Evolutionary conservation across 352 stramenopile genomes (phyloP), one percentile per base, ranked within the genome.

Genomic region (Phytophthora foliorum): DNA sequence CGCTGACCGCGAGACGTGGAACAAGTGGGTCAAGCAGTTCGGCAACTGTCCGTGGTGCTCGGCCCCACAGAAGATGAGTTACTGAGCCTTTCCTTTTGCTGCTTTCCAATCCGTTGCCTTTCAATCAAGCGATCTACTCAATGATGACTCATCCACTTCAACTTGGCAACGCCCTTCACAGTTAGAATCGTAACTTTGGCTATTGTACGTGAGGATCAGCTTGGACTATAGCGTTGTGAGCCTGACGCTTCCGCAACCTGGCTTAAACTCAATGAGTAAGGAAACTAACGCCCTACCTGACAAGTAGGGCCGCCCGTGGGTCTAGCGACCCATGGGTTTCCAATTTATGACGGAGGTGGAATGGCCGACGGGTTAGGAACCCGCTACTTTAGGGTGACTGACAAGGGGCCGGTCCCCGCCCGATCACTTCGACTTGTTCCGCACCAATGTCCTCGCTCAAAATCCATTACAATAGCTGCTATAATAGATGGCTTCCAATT

Each of bases 181-280:
- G 25, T 34, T 25, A 13, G 9, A 16, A 24, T 34, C 0, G 9
- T 48, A 59, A 24, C 14, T 66, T 11, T 6, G 22, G 21, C 19
- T 19, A 50, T 57, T 64, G 57, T 64, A 31, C 57, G 57, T 64
- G 54, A 25, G 57, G 57, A n/a, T 51, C 14, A 31, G 1, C 4
- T 11, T 10, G 2, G 19, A 2, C 1, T 56, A 64, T 57, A 59
- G 29, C 1, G 2, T 5, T 24, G 5, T 32, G 7, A 17, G 6
- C 11, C 39, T 21, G 8, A 6, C 39, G 16, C 4, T 45, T 1
- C 24, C 1, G 10, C 13, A 52, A 63, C 7, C 32, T 79, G 85
- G 88, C 88, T 95, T 95, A 95, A 95, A 95, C 88, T 95, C 88
- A 93, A 95, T 95, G 88, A 95, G 88, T 95, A 95, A 95, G 88